phyloP scores from a whole-genome alignment of 306 rosid genomes.

The Quercus cerris region DNA sequence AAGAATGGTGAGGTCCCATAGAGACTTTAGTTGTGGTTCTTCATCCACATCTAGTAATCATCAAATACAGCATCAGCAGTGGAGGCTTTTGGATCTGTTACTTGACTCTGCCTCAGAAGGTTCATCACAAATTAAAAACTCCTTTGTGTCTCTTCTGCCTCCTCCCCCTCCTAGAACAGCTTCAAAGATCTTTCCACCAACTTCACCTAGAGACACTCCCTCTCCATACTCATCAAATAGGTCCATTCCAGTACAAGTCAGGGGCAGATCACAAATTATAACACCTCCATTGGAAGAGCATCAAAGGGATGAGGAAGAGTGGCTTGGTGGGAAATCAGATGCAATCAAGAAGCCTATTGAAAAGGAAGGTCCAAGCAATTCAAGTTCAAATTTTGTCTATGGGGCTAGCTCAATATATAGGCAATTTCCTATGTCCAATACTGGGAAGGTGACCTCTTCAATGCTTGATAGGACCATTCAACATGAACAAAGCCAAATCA shows the following conservation, averaged over 20 bases:
- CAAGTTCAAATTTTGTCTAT: background rate
- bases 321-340: conserved; percentile 19
- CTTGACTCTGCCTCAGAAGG: conserved; percentile 23
- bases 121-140: conserved; percentile 9
- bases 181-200: conserved; percentile 34
- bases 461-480: background rate
- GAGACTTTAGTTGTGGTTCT: conserved; percentile 7
- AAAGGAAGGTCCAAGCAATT: conserved; percentile 3
- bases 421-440: conserved; percentile 6
- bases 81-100: conserved; percentile 29
- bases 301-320: conserved; percentile 31
- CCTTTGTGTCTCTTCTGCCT: conserved; percentile 37
- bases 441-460: background rate
- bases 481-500: background rate
- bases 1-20: conserved; percentile 15
- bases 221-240: background rate
- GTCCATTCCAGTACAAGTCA: conserved; percentile 20
- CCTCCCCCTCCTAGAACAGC: conserved; percentile 31
- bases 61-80: conserved; percentile 4
- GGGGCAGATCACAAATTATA: conserved; percentile 14
- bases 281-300: conserved; percentile 28
- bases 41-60: conserved; percentile 3
- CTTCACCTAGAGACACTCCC: background rate
- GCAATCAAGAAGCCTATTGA: background rate
- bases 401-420: conserved; percentile 14